phyloP scores from a whole-genome alignment of 176 grass and related monocot genomes.

The Aechmea fasciata region DNA sequence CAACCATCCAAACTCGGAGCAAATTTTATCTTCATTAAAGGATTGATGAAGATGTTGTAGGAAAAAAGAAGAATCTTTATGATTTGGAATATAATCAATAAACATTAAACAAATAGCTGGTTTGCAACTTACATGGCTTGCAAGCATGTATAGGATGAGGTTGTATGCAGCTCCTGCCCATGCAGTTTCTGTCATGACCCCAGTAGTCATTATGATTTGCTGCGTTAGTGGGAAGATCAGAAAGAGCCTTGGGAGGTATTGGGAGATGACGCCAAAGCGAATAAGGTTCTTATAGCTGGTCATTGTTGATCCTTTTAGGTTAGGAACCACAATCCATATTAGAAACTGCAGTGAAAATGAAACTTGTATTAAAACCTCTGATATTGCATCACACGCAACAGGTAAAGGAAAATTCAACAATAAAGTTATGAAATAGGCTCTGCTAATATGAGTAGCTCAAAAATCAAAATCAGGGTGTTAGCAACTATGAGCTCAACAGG shows the following conservation, averaged over 20 bases:
- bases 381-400: background rate
- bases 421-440: background rate
- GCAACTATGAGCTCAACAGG: no score
- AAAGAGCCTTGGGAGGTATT: conserved; percentile 84
- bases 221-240: conserved; percentile 75
- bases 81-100: background rate
- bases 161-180: conserved; percentile 96
- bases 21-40: background rate
- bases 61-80: background rate
- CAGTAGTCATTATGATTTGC: conserved; percentile 66
- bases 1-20: no score
- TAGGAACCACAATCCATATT: conserved; percentile 62
- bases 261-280: conserved; percentile 65
- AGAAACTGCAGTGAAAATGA: conserved; percentile 40
- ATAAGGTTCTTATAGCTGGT: conserved; percentile 56
- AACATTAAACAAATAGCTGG: background rate
- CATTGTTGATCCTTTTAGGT: conserved; percentile 39
- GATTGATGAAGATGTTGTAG: no score
- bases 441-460: background rate
- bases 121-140: conserved; percentile 55
- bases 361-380: background rate
- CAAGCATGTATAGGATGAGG: conserved; percentile 97
- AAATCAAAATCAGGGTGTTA: background rate
- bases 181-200: conserved; percentile 78
- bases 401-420: background rate